Evolutionary conservation across 192 early-diverging fungal genomes (phyloP).

Genomic region (Spinellus fusiger): DNA sequence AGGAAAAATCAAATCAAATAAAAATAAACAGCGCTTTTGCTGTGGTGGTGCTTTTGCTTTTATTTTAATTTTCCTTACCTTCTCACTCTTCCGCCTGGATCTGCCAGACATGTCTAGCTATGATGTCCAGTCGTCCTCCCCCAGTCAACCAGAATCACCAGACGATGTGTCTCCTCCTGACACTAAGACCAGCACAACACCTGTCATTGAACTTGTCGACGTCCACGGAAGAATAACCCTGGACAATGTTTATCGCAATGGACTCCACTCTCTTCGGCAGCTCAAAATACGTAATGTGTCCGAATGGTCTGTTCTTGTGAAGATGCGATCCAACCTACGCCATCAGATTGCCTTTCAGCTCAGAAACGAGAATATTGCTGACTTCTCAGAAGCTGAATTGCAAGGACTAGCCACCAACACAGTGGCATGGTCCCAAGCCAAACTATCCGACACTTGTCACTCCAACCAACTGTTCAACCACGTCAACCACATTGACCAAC

Average conservation of each 20-base stretch:
- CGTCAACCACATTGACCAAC: slow-evolving; percentile 71
- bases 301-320: slow-evolving; percentile 50
- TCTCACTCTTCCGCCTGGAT: not conserved
- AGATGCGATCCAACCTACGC: slow-evolving; percentile 74
- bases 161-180: not conserved
- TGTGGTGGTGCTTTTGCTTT: too few relatives aligned
- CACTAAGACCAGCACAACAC: slow-evolving; percentile 9
- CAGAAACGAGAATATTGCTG: slow-evolving; percentile 72
- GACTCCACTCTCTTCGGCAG: slow-evolving; percentile 68
- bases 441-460: slow-evolving; percentile 41
- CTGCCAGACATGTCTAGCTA: slow-evolving; percentile 3
- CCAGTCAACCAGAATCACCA: not conserved
- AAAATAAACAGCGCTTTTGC: too few relatives aligned
- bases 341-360: slow-evolving; percentile 81
- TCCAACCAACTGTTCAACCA: slow-evolving; percentile 95
- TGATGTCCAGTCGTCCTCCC: not conserved
- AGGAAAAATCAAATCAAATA: too few relatives aligned
- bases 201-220: slow-evolving; percentile 49
- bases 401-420: slow-evolving; percentile 51
- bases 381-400: slow-evolving; percentile 37
- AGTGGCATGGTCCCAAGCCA: slow-evolving; percentile 47
- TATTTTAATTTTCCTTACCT: not conserved
- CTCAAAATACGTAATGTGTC: slow-evolving; percentile 69
- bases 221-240: slow-evolving; percentile 54
- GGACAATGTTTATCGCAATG: slow-evolving; percentile 81